A percentile compares a stretch with the other conserved stretches of the same genome.
Conservation (phyloP, 345 rosid genomes). For the Luvunga scandens region DNA sequence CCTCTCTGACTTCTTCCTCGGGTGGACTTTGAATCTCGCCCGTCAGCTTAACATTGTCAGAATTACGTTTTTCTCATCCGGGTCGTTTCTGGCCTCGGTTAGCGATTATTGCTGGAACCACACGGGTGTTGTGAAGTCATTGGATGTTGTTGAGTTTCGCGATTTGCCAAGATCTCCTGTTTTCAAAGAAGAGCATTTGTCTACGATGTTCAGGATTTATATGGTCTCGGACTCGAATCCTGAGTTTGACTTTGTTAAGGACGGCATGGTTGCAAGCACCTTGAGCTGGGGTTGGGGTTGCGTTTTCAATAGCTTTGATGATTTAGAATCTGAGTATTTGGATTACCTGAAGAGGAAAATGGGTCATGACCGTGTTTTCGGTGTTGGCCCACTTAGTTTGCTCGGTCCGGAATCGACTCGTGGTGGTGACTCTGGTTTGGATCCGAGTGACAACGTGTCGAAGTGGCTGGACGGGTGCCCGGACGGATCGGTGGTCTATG, state of each 20-base stretch:
- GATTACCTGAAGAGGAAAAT: constrained; percentile 30
- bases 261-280: constrained; percentile 28
- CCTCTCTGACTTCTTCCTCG: constrained; percentile 75
- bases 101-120: constrained; percentile 26
- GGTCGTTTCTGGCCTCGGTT: constrained; percentile 37
- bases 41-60: constrained; percentile 38
- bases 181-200: constrained; percentile 49
- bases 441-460: constrained; percentile 10
- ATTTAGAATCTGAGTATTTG: constrained; percentile 42
- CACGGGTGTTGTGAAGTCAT: constrained; percentile 13
- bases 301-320: constrained; percentile 46
- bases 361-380: constrained; percentile 50
- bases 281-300: constrained; percentile 36
- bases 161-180: constrained; percentile 53
- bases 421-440: neutral
- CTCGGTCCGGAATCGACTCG: constrained; percentile 26
- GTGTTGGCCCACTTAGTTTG: constrained; percentile 56
- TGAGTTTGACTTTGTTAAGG: constrained; percentile 33
- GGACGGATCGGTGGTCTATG: constrained; percentile 51
- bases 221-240: constrained; percentile 17
- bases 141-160: constrained; percentile 29
- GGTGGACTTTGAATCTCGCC: constrained; percentile 61
- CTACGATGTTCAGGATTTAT: constrained; percentile 32
- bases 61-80: constrained; percentile 44
- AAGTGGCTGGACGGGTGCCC: constrained; percentile 59